Evolutionary conservation across 2,329 filamentous ascomycete genomes (phyloP).

Genomic region (Onygena corvina): DNA sequence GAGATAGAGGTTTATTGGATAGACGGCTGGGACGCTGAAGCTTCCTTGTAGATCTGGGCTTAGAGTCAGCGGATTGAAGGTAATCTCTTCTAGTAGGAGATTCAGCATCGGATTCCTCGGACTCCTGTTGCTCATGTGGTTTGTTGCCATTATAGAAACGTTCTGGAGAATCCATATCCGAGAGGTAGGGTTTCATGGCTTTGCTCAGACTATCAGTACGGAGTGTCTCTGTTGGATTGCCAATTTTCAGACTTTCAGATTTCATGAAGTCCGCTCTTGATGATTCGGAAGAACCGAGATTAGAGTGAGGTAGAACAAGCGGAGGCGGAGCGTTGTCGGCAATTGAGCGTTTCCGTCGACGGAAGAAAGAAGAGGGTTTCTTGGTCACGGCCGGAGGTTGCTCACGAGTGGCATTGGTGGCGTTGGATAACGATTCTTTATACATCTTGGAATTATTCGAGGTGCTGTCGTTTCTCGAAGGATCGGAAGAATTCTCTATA

Average conservation of each 20-base stretch:
- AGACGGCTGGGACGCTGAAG: neutral
- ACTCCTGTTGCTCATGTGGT: constrained; percentile 17
- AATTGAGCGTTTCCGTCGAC: constrained; percentile 80
- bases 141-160: constrained; percentile 18
- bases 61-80: neutral
- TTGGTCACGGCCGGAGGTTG: constrained; percentile 53
- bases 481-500: neutral
- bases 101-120: constrained; percentile 4
- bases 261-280: constrained; percentile 19
- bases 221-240: constrained; percentile 36
- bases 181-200: constrained; percentile 76
- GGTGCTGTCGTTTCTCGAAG: constrained; percentile 10
- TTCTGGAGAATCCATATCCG: constrained; percentile 19
- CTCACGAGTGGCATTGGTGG: constrained; percentile 22
- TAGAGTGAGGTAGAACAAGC: constrained; percentile 35
- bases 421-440: constrained; percentile 18
- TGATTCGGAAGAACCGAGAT: constrained; percentile 23
- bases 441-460: constrained; percentile 19
- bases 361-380: constrained; percentile 89
- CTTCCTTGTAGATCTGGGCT: neutral
- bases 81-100: neutral
- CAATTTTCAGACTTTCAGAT: constrained; percentile 14
- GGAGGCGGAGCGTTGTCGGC: constrained; percentile 52
- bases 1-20: too few relatives aligned
- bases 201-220: constrained; percentile 70